Conservation (phyloP, 192 early-diverging fungal species). For the Coemansia aciculifera region DNA sequence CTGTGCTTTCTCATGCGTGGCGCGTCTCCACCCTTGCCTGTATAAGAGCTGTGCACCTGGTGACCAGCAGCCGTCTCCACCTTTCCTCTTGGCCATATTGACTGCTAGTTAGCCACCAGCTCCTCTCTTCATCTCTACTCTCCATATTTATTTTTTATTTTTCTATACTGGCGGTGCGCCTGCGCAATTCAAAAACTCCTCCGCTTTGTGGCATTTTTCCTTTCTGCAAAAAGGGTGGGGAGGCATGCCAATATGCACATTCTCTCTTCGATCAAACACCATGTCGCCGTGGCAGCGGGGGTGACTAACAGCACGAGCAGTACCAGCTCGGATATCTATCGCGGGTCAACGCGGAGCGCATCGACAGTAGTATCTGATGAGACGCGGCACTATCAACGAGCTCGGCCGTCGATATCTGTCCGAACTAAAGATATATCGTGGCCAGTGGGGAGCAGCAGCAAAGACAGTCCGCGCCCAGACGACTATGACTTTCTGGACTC, state of each 20-base stretch:
- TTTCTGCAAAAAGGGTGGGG: conserved; percentile 2
- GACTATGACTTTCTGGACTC: conserved; percentile 39
- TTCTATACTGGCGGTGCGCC: neutral
- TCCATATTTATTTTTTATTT: neutral
- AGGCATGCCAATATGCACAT: conserved; percentile 21
- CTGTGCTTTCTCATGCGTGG: conserved; percentile 3
- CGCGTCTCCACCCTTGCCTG: neutral
- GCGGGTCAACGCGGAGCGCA: conserved; percentile 7
- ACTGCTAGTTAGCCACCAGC: neutral
- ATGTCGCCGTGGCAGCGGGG: conserved; percentile 26
- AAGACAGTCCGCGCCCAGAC: conserved; percentile 24
- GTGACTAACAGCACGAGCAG: neutral
- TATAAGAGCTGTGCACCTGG: conserved; percentile 3
- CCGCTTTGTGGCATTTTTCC: conserved; percentile 1
- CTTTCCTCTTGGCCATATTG: neutral
- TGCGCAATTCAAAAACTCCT: neutral
- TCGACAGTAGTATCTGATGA: neutral
- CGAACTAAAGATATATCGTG: conserved; percentile 48
- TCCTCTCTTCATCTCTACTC: neutral
- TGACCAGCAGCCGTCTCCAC: neutral
- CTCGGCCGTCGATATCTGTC: conserved; percentile 38
- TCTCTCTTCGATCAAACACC: conserved; percentile 33
- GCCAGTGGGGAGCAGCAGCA: conserved; percentile 43
- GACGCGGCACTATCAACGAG: conserved; percentile 2
- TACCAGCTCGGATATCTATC: conserved; percentile 1